Evolutionary conservation across 768 basidiomycete genomes (phyloP), one percentile per base, ranked within the genome.

Genomic region (Boletales sp.): DNA sequence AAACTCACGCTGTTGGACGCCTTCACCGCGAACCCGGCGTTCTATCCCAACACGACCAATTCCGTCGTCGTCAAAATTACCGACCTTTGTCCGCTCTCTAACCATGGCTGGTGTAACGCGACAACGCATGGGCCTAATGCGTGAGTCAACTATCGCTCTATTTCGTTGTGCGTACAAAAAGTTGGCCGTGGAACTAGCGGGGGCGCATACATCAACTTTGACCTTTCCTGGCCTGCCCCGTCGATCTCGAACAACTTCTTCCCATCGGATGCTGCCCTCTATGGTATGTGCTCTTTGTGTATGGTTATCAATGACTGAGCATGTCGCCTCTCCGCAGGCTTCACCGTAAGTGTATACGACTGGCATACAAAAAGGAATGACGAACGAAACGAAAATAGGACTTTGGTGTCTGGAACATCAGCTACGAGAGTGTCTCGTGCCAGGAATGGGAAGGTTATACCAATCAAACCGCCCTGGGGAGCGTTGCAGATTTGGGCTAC

Each of bases 351-450:
- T 54, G 41, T 13, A 32, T 40, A 31, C 15, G 29, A 12, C 18
- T 9, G 40, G 14, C 18, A 3, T 18, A 5, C 24, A 21, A 31
- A 29, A 11, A 29, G 32, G 34, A 10, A 35, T 55, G 11, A 14
- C 32, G 43, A 38, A 21, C 4, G 11, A 34, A 38, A 43, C 36
- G 13, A 41, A 37, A 47, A 49, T 39, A 87, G 85, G 90, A 91
- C 60, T 92, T 91, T 71, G 88, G 90, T 43, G 81, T 91, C 17
- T 93, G 90, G 90, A 90, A 90, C 58, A 72, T 89, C 59, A 82
- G 76, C 15, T 91, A 91, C 62, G 68, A 81, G 57, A 73, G 69
- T 27, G 81, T 90, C 10, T 68, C 81, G 29, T 92, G 90, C 59
- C 48, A 76, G 2, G 65, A 78, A 45, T 92, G 90, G 90, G 66